Percentiles rank a stretch among this genome's conserved stretches.
Evolutionary conservation across 176 grass and related monocot species (phyloP).

Genomic region (Oropetium thomaeum): DNA sequence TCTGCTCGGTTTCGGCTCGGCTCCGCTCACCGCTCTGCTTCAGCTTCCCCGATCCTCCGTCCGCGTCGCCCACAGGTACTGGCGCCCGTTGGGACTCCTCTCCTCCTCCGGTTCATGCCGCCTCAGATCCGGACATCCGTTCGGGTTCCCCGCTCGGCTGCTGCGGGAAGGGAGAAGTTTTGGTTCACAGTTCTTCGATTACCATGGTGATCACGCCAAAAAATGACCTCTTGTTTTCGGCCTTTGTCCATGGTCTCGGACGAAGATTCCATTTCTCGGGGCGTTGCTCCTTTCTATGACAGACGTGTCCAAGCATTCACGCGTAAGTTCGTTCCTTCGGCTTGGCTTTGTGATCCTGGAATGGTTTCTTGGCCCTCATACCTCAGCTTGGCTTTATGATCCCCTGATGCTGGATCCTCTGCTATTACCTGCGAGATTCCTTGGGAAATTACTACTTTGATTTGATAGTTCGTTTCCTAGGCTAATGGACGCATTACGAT

Average conservation of each 20-base stretch:
- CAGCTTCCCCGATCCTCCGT: neutral
- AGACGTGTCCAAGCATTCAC: neutral
- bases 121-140: constrained; percentile 31
- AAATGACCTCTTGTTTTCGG: neutral
- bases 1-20: neutral
- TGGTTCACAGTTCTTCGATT: neutral
- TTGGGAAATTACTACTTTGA: neutral
- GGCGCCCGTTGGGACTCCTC: neutral
- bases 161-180: neutral
- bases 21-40: too few species aligned
- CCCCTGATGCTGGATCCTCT: neutral
- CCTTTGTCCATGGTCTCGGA: too few species aligned
- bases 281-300: neutral
- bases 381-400: neutral
- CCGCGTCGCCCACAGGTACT: constrained; percentile 9
- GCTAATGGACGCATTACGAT: neutral
- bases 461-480: neutral
- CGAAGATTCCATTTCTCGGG: neutral
- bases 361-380: neutral
- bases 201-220: neutral
- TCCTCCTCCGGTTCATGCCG: neutral
- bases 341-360: neutral
- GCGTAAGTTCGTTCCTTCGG: neutral
- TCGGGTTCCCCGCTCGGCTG: neutral
- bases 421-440: neutral